Conservation (phyloP, 2,329 filamentous ascomycete genomes). For the Chrysosporium keratinophilum region DNA sequence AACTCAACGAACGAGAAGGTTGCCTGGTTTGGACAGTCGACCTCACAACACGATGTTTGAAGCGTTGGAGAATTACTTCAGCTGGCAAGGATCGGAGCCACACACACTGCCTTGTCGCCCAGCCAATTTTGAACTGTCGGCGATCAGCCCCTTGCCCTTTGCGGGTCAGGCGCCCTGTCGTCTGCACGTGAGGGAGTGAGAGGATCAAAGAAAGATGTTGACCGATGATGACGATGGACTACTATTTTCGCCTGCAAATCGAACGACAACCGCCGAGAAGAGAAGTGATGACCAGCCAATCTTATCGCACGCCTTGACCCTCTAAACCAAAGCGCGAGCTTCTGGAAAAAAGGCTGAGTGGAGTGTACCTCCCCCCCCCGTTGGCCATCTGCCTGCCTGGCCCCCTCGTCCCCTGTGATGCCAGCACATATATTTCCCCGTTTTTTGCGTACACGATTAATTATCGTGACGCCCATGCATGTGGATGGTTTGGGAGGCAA, state of each 20-base stretch:
- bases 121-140: too few species aligned
- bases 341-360: slow-evolving; percentile 5
- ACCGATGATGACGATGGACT: too few species aligned
- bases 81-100: too few species aligned
- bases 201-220: too few species aligned
- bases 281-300: background rate
- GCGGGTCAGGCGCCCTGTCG: too few species aligned
- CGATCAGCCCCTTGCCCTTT: too few species aligned
- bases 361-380: background rate
- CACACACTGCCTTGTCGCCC: too few species aligned
- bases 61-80: too few species aligned
- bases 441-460: background rate
- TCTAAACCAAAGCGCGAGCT: background rate
- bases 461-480: background rate
- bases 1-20: slow-evolving; percentile 5
- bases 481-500: background rate
- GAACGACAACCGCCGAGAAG: too few species aligned
- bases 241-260: too few species aligned
- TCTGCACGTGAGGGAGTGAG: too few species aligned
- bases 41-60: too few species aligned
- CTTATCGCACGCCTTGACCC: slow-evolving; percentile 2
- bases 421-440: background rate
- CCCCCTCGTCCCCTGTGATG: background rate
- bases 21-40: background rate
- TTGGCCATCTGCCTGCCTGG: background rate